Percentiles rank a stretch among this genome's conserved stretches.
phyloP scores from a whole-genome alignment of 306 rosid genomes.

The Prunus mongolica region DNA sequence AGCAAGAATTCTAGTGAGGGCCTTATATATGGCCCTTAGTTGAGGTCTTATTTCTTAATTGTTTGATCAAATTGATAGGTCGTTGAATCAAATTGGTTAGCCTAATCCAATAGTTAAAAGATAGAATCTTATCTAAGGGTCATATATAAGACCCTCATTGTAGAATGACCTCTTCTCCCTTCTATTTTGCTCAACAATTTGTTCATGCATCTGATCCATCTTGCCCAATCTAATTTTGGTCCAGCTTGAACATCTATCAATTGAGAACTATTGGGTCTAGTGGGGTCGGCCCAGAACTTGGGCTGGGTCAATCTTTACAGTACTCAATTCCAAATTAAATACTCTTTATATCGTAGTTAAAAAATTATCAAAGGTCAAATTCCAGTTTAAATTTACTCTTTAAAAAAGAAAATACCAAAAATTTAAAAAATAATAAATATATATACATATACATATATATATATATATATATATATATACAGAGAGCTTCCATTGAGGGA shows the following conservation, averaged over 20 bases:
- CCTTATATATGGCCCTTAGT: no score
- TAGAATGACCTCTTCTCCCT: no score
- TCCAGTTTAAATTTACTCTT: not conserved
- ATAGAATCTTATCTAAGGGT: accelerated
- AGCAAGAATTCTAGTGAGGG: no score
- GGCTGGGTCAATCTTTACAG: not conserved
- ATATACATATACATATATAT: no score
- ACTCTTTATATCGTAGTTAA: not conserved
- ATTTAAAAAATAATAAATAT: no score
- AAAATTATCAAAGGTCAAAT: not conserved
- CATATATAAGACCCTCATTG: no score
- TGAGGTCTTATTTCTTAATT: accelerated
- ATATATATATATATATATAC: no score
- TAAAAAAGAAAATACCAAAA: no score
- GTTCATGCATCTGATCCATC: no score
- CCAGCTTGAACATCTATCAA: not conserved
- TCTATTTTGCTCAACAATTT: no score
- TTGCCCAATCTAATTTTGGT: not conserved
- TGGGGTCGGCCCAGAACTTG: not conserved
- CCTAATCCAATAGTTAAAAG: accelerated
- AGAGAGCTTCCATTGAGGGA: no score
- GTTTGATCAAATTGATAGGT: accelerated
- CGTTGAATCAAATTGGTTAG: no score
- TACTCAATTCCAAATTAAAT: not conserved
- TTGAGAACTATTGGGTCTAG: not conserved